Evolutionary conservation across 140 eudicot genomes (phyloP), one percentile per base, ranked within the genome.

Genomic region (Anethum foeniculum): DNA sequence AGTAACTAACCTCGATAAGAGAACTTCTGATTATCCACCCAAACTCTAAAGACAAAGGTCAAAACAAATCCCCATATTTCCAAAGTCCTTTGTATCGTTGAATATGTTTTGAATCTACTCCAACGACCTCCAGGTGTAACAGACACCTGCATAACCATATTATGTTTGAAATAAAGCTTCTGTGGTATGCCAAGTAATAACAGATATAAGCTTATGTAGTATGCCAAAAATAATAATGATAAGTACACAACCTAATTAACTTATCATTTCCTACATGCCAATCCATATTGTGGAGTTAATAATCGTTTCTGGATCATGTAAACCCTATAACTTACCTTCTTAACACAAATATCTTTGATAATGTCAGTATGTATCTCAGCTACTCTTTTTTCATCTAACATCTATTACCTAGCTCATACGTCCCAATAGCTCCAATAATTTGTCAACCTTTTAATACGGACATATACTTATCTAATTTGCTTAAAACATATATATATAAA

Each of bases 51-150:
- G 79, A 91, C 36, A 81, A 96, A 93, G 46, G 88, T 88, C 54
- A 96, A 58, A 75, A 96, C 94, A 87, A 86, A 96, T 78, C 99
- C 99, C 99, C 99, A 96, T 75, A 96, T 96, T 80, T 96, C 99
- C 83, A 95, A 76, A 60, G 99, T 93, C 87, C 99, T 89, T 84
- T 96, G 99, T 80, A 96, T 91, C n/a, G 99, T 96, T 56, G 99
- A 96, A 83, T 96, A 96, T 2, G 99, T 93, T 86, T 96, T 96
- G 85, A 96, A 96, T 88, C 98, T 88, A 81, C 82, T 93, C 99
- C 99, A 96, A 28, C 99, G 88, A 43, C 99, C 99, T 80, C 99
- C 99, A 80, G 99, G 99, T 36, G 96, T 87, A 85, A 94, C 99
- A 75, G 99, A 94, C 41, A 94, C 99, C 99, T 94, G 88, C 79